phyloP scores from a whole-genome alignment of 495 filamentous ascomycete genomes.

The Annulohypoxylon moriforme region DNA sequence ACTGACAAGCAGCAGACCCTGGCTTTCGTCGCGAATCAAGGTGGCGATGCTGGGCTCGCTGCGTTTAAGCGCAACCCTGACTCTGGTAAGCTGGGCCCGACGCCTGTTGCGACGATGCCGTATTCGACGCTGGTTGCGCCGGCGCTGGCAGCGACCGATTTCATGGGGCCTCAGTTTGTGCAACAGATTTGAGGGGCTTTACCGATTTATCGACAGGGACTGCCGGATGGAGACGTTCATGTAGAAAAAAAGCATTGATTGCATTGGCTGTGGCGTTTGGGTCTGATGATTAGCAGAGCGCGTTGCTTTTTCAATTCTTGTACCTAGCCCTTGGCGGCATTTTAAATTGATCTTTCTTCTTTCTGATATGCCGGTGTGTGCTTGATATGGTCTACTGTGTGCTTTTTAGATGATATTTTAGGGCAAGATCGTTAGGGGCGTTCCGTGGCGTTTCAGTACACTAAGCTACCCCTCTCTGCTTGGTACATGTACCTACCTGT shows the following conservation, averaged over 20 bases:
- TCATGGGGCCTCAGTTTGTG: conserved; percentile 48
- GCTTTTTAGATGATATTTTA: background rate
- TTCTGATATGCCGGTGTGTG: background rate
- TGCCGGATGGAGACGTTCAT: background rate
- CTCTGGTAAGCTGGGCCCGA: conserved; percentile 32
- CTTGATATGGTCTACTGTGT: background rate
- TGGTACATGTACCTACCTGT: no score
- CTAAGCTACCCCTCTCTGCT: no score
- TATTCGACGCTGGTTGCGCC: conserved; percentile 32
- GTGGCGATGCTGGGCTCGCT: conserved; percentile 42
- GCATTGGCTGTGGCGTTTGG: conserved; percentile 18
- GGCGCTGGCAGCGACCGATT: conserved; percentile 19
- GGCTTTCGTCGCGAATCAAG: conserved; percentile 50
- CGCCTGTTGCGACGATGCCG: conserved; percentile 34
- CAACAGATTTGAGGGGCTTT: conserved; percentile 32
- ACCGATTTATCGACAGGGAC: background rate
- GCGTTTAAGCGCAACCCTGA: conserved; percentile 37
- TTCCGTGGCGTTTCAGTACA: no score
- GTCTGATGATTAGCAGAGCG: background rate
- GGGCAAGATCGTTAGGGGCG: no score
- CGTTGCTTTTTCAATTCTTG: conserved; percentile 3
- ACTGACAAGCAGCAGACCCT: conserved; percentile 29
- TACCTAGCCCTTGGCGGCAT: conserved; percentile 8
- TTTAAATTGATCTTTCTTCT: conserved; percentile 8
- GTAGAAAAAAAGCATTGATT: conserved; percentile 12